phyloP scores from a whole-genome alignment of 2,329 filamentous ascomycete species.

The Mycosphaerella arachidis region DNA sequence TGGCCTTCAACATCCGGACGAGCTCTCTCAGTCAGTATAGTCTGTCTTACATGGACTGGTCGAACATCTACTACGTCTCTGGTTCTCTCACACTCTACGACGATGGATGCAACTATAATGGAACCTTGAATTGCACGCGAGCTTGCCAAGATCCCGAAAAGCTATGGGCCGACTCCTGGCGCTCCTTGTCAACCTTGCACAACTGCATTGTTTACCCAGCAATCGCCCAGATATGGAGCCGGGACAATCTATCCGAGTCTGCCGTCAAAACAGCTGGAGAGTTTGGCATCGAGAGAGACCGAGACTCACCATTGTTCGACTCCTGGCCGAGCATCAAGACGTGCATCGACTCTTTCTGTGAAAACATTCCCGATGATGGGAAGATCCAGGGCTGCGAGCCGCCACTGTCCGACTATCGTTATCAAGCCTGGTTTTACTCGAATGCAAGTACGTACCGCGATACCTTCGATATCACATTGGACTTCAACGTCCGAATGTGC shows the following conservation, averaged over 20 bases:
- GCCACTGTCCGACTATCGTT: neutral
- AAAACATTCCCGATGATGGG: neutral
- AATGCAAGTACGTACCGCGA: neutral
- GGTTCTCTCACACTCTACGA: neutral
- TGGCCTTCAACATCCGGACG: no score
- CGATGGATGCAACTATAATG: neutral
- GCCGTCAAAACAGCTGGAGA: neutral
- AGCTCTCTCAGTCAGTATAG: no score
- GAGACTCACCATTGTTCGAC: neutral
- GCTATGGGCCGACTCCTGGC: neutral
- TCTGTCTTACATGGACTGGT: neutral
- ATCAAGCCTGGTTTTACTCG: neutral
- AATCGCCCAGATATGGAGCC: neutral
- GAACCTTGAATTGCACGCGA: neutral
- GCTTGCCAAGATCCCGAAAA: neutral
- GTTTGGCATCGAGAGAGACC: neutral
- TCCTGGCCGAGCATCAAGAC: neutral
- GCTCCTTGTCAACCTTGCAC: neutral
- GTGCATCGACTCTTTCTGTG: neutral
- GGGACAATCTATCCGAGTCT: neutral
- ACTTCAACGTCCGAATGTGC: constrained; percentile 3
- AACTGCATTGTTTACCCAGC: constrained; percentile 1
- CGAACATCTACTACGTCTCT: neutral
- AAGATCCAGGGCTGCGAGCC: neutral
- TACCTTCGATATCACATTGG: neutral